These are phyloP conservation scores for Aspergillus wentii DNA, from an alignment of 495 filamentous ascomycete species.

Conservation along the genomic window DNA sequence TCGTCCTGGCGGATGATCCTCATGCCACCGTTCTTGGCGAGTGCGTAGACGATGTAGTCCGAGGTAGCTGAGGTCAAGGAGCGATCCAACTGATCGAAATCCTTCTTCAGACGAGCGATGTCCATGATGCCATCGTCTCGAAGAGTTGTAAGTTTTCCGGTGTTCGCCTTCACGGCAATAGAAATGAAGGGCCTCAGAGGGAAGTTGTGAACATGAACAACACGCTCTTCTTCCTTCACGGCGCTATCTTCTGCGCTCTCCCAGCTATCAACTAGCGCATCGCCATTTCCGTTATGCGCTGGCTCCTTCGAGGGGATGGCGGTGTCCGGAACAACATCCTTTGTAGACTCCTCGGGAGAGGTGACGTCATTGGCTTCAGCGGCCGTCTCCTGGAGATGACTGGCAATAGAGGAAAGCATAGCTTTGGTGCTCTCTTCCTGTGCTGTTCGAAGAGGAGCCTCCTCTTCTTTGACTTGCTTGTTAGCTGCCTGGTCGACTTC, in stretches of 20 bases:
- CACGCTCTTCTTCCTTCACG: conserved; percentile 58
- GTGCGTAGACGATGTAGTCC: conserved; percentile 87
- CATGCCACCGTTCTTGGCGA: conserved; percentile 85
- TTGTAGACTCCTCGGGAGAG: conserved; percentile 48
- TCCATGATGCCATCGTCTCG: conserved; percentile 72
- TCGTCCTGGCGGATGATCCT: conserved; percentile 91
- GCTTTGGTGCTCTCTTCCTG: conserved; percentile 30
- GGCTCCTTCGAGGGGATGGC: conserved; percentile 49
- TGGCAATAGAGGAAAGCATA: conserved; percentile 27
- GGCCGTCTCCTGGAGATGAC: conserved; percentile 30
- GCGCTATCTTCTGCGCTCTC: conserved; percentile 75
- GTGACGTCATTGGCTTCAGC: conserved; percentile 21
- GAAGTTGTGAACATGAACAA: conserved; percentile 85
- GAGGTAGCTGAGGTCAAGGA: conserved; percentile 86
- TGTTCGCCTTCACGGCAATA: conserved; percentile 48
- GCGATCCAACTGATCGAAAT: conserved; percentile 95
- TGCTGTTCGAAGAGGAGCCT: conserved; percentile 15
- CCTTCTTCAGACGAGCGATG: conserved; percentile 90
- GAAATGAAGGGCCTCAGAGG: conserved; percentile 93
- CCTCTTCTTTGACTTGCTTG: conserved; percentile 37
- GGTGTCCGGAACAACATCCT: conserved; percentile 52
- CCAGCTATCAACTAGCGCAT: conserved; percentile 61
- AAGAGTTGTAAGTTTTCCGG: conserved; percentile 44
- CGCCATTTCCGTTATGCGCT: conserved; percentile 55
- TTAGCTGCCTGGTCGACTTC: conserved; percentile 63